Evolutionary conservation across 2,329 filamentous ascomycete species (phyloP), one percentile per base, ranked within the genome.

Genomic region (Colletotrichum sp.): DNA sequence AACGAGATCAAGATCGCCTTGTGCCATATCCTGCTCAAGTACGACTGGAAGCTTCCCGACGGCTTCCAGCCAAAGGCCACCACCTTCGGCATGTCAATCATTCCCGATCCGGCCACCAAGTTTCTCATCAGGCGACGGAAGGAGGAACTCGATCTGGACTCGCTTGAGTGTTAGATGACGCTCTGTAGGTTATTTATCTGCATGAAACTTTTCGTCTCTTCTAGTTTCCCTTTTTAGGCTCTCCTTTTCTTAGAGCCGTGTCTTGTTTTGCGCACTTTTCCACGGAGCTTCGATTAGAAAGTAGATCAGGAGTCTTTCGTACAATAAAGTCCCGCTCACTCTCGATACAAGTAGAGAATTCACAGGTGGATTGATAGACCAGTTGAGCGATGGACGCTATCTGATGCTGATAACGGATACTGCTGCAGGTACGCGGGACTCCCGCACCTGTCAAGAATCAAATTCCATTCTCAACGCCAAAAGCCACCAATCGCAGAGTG

Each of bases 1-100:
- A 82, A 83, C 67, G 81, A 85, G 78, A 80, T 86, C 28, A 85
- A 86, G 79, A 77, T 85, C 26, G 36, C 81, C 16, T 57, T 84
- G 34, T 78, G 79, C 68, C 80, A 82, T 49, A 16, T 85, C 13
- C 39, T 85, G 49, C 71, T 80, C 65, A 81, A 81, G 72, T 85
- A 83, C 75, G 84, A 85, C 32, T 79, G 76, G 77, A 77, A 76
- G 67, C 62, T 77, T 12, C 59, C 62, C 2, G 66, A 59, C 2
- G 68, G 67, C 6, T 32, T 8, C 8, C 24, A 36, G 10, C 55
- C 68, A 1, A 49, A 72, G 16, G 28, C 36, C 10, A 13, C 55
- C 5, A 18, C 39, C n/a, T 63, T 65, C 5, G 68, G 68, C 5
- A 75, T 72, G 68, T n/a, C 24, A 1, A 18, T 75, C 5, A 4